A percentile compares a stretch with the other conserved stretches of the same genome.
These are phyloP conservation scores for Rhizopogon sp. DNA, from an alignment of 768 basidiomycete species.

Conservation along the genomic window DNA sequence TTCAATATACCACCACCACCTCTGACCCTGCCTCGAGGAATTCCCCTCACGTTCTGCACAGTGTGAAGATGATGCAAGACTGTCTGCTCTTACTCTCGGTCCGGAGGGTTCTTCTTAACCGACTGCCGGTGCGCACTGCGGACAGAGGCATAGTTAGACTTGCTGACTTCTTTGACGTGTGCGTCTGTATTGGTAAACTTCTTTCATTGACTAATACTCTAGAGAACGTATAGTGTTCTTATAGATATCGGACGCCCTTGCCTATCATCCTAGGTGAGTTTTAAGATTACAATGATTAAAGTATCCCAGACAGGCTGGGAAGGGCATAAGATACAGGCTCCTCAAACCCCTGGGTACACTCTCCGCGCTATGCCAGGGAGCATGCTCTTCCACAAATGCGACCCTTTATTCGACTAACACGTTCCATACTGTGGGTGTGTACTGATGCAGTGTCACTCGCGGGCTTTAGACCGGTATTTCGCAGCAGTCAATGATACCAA, in stretches of 20 bases:
- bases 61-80: conserved; percentile 7
- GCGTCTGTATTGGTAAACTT: conserved; percentile 16
- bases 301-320: background rate
- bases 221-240: conserved; percentile 60
- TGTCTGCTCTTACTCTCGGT: conserved; percentile 22
- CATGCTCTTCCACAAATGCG: conserved; percentile 32
- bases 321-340: conserved; percentile 44
- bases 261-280: conserved; percentile 57
- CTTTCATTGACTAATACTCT: background rate
- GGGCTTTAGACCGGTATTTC: too few relatives aligned
- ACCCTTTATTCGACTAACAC: conserved; percentile 45
- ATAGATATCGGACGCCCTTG: conserved; percentile 49
- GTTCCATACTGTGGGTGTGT: conserved; percentile 42
- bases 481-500: too few relatives aligned
- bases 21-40: background rate
- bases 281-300: background rate
- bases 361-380: conserved; percentile 48
- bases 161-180: conserved; percentile 63
- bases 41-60: background rate
- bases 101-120: background rate
- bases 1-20: background rate
- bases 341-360: conserved; percentile 65
- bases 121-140: conserved; percentile 9
- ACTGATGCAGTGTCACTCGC: too few relatives aligned
- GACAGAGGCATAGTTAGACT: conserved; percentile 41